Conservation (phyloP, 768 basidiomycete species). For the Hericium coralloides region DNA sequence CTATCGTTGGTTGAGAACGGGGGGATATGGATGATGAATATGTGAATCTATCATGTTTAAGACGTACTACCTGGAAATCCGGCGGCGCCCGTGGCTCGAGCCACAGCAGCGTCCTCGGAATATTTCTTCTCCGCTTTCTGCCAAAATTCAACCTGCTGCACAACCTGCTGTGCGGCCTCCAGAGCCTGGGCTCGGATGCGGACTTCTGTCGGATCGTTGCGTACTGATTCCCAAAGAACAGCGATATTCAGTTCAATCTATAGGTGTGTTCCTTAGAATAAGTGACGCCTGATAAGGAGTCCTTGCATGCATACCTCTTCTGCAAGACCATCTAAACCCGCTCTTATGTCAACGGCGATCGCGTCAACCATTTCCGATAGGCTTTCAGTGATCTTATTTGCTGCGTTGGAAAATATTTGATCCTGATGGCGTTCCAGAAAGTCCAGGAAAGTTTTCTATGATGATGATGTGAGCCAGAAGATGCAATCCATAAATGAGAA, state of each 20-base stretch:
- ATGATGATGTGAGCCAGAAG: neutral
- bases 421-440: neutral
- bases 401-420: neutral
- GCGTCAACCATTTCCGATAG: neutral
- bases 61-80: no score
- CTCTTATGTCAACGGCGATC: neutral
- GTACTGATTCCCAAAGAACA: neutral
- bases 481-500: neutral
- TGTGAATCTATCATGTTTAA: no score
- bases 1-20: no score
- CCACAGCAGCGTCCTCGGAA: no score
- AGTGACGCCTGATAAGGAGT: neutral
- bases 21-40: no score
- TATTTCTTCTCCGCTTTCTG: neutral
- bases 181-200: neutral
- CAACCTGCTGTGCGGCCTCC: neutral
- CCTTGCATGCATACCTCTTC: neutral
- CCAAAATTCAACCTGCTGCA: neutral
- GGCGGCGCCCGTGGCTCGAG: no score
- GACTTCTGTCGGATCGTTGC: neutral
- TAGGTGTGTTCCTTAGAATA: neutral
- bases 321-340: neutral
- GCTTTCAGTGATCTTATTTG: neutral
- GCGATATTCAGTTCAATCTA: neutral
- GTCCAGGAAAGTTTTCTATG: neutral